Conservation (phyloP, 2,329 filamentous ascomycete genomes). For the Fusarium odoratissimum region DNA sequence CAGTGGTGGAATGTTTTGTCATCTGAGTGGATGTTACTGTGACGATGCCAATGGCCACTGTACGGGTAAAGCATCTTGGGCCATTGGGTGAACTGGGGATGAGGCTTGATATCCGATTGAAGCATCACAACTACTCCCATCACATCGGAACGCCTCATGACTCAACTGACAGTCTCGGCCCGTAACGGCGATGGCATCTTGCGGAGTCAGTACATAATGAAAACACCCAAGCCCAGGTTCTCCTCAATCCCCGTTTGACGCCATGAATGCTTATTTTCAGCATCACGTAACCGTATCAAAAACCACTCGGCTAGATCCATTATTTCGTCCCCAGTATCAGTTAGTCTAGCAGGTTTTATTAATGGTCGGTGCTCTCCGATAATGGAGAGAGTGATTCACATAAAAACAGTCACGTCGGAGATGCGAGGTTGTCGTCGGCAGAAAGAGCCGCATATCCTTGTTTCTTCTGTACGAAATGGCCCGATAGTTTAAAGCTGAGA, state of each 20-base stretch:
- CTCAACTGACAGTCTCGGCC: constrained; percentile 11
- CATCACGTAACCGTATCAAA: constrained; percentile 24
- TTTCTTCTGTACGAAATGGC: neutral
- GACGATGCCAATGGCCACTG: neutral
- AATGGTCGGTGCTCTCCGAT: constrained; percentile 16
- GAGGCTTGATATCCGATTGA: constrained; percentile 8
- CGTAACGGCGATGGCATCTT: constrained; percentile 8
- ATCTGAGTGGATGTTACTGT: neutral
- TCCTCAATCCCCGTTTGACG: constrained; percentile 26
- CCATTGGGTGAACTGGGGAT: neutral
- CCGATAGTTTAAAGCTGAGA: constrained; percentile 2
- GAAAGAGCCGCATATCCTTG: constrained; percentile 20
- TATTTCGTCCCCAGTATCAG: neutral
- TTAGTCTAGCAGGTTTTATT: neutral
- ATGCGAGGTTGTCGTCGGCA: constrained; percentile 29
- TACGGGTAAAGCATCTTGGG: neutral
- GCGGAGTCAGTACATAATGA: constrained; percentile 33
- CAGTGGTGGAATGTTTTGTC: constrained; percentile 2
- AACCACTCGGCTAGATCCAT: neutral
- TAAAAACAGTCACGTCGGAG: constrained; percentile 18
- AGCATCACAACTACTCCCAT: neutral
- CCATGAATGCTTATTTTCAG: constrained; percentile 32
- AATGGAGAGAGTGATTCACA: constrained; percentile 19
- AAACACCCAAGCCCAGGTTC: constrained; percentile 28
- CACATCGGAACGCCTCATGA: neutral